phyloP scores from a whole-genome alignment of 2,329 filamentous ascomycete species.

The Tothia fuscella region DNA sequence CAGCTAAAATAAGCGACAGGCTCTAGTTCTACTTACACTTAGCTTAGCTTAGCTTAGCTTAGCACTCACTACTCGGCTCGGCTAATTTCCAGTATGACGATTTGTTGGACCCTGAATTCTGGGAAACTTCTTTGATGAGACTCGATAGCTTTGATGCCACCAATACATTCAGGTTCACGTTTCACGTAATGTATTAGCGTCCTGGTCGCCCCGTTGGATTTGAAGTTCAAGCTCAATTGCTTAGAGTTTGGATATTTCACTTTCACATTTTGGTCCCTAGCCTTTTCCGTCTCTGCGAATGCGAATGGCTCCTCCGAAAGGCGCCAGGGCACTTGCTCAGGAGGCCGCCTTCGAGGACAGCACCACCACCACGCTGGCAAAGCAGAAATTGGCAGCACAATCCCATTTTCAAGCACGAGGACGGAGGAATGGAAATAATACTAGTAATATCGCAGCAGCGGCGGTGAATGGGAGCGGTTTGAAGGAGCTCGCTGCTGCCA shows the following conservation, averaged over 20 bases:
- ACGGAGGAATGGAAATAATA: constrained; percentile 5
- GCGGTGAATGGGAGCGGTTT: constrained; percentile 1
- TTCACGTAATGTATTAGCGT: too few relatives aligned
- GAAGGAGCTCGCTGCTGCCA: constrained; percentile 4
- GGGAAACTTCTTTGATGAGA: too few relatives aligned
- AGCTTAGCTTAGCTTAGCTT: background rate
- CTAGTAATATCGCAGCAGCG: background rate
- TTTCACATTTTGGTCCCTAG: too few relatives aligned
- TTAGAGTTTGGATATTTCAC: too few relatives aligned
- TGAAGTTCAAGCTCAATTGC: too few relatives aligned
- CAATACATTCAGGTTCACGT: too few relatives aligned
- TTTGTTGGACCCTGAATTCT: too few relatives aligned
- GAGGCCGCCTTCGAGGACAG: constrained; percentile 3
- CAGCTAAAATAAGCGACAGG: background rate
- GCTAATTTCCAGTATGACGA: too few relatives aligned
- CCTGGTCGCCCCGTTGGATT: too few relatives aligned
- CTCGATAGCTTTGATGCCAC: too few relatives aligned
- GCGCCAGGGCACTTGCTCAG: background rate
- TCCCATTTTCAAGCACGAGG: constrained; percentile 5
- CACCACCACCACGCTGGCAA: constrained; percentile 2
- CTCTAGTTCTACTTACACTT: background rate
- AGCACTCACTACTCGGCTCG: background rate
- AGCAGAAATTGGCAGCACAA: constrained; percentile 10
- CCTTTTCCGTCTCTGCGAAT: too few relatives aligned
- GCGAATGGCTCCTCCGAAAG: constrained; percentile 10